Conservation (phyloP, 305 asterid species). For the Fraxinus sp. region DNA sequence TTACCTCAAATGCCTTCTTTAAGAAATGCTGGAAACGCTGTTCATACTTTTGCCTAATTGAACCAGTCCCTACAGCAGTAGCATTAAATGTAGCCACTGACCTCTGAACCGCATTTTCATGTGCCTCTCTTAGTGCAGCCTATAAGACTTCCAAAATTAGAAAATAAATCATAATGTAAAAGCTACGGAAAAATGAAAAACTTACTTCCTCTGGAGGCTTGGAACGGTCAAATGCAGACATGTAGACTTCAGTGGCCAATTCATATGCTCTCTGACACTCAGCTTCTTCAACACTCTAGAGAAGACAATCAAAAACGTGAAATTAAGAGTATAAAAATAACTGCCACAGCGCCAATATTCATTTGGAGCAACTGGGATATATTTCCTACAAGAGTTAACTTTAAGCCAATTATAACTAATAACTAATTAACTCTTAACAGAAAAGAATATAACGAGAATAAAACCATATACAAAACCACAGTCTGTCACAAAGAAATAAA, state of each 20-base stretch:
- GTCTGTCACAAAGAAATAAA: background rate
- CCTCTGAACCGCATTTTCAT: conserved; percentile 81
- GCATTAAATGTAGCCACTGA: conserved; percentile 68
- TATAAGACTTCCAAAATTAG: conserved; percentile 37
- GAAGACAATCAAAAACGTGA: background rate
- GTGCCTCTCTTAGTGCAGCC: conserved; percentile 88
- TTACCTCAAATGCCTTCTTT: conserved; percentile 91
- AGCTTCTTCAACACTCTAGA: conserved; percentile 94
- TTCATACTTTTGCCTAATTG: conserved; percentile 78
- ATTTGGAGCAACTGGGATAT: background rate
- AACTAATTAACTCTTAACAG: background rate
- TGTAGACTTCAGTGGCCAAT: conserved; percentile 64
- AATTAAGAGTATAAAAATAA: background rate
- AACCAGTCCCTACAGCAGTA: conserved; percentile 89
- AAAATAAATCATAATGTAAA: conserved; percentile 19
- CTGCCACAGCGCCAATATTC: background rate
- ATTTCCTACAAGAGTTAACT: background rate
- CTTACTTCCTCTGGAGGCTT: conserved; percentile 95
- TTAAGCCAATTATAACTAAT: background rate
- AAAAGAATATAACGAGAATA: background rate
- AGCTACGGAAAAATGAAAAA: conserved; percentile 4
- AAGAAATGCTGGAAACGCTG: conserved; percentile 71
- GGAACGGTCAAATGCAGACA: conserved; percentile 73
- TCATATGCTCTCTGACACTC: conserved; percentile 96
- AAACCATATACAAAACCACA: background rate